A percentile compares a stretch with the other conserved stretches of the same genome.
phyloP scores from a whole-genome alignment of 345 rosid species.

The Corymbia maculata region DNA sequence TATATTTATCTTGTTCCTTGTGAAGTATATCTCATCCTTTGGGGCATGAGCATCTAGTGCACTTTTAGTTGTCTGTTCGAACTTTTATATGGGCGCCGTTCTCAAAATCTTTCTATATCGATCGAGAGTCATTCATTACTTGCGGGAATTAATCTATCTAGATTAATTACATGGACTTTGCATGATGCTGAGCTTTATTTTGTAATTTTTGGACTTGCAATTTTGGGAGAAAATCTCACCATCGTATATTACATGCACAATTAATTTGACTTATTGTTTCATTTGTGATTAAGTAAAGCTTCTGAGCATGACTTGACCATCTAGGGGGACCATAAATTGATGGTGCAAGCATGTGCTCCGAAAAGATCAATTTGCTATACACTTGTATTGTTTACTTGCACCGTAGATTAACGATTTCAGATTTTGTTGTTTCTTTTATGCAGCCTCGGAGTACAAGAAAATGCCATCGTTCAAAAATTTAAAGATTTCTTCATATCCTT shows the following conservation, averaged over 20 bases:
- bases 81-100: not conserved
- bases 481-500: not conserved
- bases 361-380: not conserved
- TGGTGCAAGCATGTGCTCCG: not conserved
- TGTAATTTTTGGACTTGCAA: not conserved
- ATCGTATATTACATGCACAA: not conserved
- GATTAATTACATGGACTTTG: not conserved
- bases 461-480: not conserved
- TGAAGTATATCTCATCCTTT: not conserved
- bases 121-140: not conserved
- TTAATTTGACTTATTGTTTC: not conserved
- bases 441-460: not conserved
- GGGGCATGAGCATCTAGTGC: not conserved
- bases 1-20: not conserved
- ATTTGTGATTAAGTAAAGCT: not conserved
- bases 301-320: not conserved
- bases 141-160: not conserved
- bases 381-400: not conserved
- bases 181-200: not conserved
- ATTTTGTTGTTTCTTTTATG: not conserved
- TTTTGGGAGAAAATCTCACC: not conserved
- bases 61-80: not conserved
- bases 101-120: not conserved
- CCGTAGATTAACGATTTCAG: not conserved
- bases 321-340: not conserved